Evolutionary conservation across 495 filamentous ascomycete species (phyloP).

Genomic region (Pyrenopolyporus hunteri): DNA sequence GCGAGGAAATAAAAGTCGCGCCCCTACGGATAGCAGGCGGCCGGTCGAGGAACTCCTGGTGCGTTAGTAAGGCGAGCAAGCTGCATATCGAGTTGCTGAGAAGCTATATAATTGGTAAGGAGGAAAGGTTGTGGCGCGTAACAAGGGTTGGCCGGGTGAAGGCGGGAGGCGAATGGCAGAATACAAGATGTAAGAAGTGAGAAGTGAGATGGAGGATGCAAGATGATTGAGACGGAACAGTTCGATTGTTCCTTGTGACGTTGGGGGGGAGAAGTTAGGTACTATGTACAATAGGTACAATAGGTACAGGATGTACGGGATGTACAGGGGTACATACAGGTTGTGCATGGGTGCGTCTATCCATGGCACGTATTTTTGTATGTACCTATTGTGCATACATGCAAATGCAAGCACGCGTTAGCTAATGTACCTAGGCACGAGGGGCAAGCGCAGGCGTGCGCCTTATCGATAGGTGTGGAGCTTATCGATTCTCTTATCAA

Average conservation of each 20-base stretch:
- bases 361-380: too few species aligned
- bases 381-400: too few species aligned
- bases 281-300: not conserved
- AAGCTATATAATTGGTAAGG: slow-evolving; percentile 4
- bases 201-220: not conserved
- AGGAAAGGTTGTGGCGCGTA: not conserved
- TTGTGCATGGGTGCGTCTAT: too few species aligned
- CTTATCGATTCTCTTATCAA: slow-evolving; percentile 31
- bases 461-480: too few species aligned
- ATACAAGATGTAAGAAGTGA: not conserved
- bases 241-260: slow-evolving; percentile 33
- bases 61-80: slow-evolving; percentile 9
- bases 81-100: slow-evolving; percentile 35
- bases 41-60: slow-evolving; percentile 20
- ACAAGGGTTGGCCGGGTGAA: slow-evolving; percentile 8
- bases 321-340: not conserved
- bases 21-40: slow-evolving; percentile 25
- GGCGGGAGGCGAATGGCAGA: not conserved
- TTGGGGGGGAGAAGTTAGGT: slow-evolving; percentile 20
- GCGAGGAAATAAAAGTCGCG: slow-evolving; percentile 7
- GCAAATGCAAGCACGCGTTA: too few species aligned
- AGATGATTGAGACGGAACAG: not conserved
- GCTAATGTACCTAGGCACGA: too few species aligned
- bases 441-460: too few species aligned
- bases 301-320: slow-evolving; percentile 9